Evolutionary conservation across 2,329 filamentous ascomycete genomes (phyloP), one percentile per base, ranked within the genome.

Genomic region (Diaporthe longicolla): DNA sequence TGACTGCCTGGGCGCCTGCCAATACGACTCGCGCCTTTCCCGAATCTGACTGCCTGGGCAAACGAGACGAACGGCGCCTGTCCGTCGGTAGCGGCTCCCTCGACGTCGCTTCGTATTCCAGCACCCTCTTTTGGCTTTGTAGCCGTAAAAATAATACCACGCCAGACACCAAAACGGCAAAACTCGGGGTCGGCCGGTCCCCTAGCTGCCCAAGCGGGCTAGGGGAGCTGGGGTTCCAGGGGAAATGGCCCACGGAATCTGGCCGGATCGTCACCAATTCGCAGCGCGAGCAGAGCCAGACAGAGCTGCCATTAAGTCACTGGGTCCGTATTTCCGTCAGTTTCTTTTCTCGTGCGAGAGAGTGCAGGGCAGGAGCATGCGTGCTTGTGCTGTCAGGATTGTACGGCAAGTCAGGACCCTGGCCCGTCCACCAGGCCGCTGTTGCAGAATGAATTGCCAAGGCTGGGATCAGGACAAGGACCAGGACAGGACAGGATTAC

Each of bases 381-480:
- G 58, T 43, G 55, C 37, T 3, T 45, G 37, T 45, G 13, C 37
- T 40, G 37, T 40, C 37, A 40, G 5, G 29, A 32, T 32, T 19
- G 45, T 50, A n/a, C 45, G 45, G 11, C 63, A 68, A 54, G 63
- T 68, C 63, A 68, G 63, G 63, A 40, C 48, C 63, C 63, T 54
- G 63, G 63, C 63, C 32, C n/a, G 32, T 68, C 48, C 48, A 24
- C 21, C 63, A 68, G 63, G 63, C 63, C 48, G 63, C 63, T 68
- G 63, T 68, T 68, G 63, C 63, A 68, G 63, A 68, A 68, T 68
- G 19, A 54, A 54, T 54, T 48, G 63, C 48, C 63, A 68, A 68
- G 63, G 52, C 63, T n/a, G 37, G 48, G 61, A 50, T 29, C 43
- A 45, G 24, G 58, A 58, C 29, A 29, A 35, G 55, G 55, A 57